Base-by-base conservation (phyloP, 441 rosid species). In the Breynia disticha region DNA sequence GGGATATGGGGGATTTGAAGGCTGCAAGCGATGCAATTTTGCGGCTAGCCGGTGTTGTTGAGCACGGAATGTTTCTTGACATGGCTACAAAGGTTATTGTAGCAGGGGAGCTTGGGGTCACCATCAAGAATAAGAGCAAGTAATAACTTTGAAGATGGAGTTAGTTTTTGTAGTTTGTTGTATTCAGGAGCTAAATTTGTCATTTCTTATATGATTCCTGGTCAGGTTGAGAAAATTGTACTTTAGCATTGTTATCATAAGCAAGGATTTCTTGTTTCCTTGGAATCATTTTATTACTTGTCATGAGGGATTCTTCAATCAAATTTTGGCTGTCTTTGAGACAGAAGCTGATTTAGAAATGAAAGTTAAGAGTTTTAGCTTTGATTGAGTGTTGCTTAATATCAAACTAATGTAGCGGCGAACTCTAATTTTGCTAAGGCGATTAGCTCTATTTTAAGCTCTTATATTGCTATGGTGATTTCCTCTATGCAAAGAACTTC, bases 61-160 rank as follows among this genome's bases (percentile, higher is more conserved):
- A 90, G 73, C 95, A 90, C 62, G 96, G 96, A 1, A 85, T 90
- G 96, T 90, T 90, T 69, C 72, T 90, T 4, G 86, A 70, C 52
- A 87, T 90, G 98, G 95, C 90, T 22, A 81, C 96, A 16, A 79
- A 90, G 16, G 83, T 82, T 57, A 83, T 90, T 61, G 76, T 85
- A 59, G 96, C 98, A 2, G 88, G 95, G 61, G 86, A 80, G 69
- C 73, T 64, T 47, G 96, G 95, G 22, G 72, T 87, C 24, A 66
- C 70, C 38, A 71, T 86, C 61, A 86, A 76, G 80, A 64, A 79
- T 17, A 85, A 82, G 68, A 38, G 44, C n/a, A 41, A 11, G 13
- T 41, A 41, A 15, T 41, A 41, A 4, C 13, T 41, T 15, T 11
- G 44, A 11, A 41, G 44, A 41, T 28, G 44, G 44, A 11, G 44